Conservation (phyloP, 139 green algal genomes). For the Tetraselmis chui region DNA sequence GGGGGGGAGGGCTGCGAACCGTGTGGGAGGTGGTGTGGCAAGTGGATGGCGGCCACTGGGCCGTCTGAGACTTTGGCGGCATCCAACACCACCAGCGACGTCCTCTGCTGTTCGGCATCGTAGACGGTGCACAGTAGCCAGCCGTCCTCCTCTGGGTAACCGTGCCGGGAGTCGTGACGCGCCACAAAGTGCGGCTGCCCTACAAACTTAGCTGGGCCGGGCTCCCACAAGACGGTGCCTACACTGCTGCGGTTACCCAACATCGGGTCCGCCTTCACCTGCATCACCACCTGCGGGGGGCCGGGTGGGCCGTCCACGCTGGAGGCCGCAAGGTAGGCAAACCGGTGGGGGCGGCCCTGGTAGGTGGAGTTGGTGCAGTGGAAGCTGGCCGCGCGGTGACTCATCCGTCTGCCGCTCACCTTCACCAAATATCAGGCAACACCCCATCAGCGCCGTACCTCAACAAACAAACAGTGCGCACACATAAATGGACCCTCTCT, state of each 20-base stretch:
- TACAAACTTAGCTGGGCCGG: conserved; percentile 35
- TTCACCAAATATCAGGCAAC: neutral
- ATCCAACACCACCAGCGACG: conserved; percentile 26
- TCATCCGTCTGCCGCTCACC: neutral
- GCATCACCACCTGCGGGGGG: neutral
- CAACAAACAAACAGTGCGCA: too few species aligned
- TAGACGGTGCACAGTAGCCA: conserved; percentile 58
- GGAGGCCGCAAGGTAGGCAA: neutral
- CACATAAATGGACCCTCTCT: neutral
- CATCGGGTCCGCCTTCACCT: neutral
- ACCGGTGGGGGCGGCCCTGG: neutral
- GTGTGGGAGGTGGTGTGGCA: conserved; percentile 47
- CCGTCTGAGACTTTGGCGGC: conserved; percentile 30
- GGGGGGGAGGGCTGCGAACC: too few species aligned
- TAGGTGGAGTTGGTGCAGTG: neutral
- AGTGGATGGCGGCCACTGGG: conserved; percentile 40
- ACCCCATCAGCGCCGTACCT: too few species aligned
- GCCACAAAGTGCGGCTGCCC: conserved; percentile 67
- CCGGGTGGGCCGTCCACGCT: neutral
- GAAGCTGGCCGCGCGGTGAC: neutral
- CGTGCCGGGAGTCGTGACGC: too few species aligned
- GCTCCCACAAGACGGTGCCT: conserved; percentile 16
- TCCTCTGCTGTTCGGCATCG: conserved; percentile 30
- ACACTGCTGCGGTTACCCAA: neutral
- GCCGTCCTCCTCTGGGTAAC: conserved; percentile 56